A percentile compares a stretch with the other conserved stretches of the same genome.
These are phyloP conservation scores for Podospora pseudoanserina DNA, from an alignment of 495 filamentous ascomycete genomes.

Conservation along the genomic window DNA sequence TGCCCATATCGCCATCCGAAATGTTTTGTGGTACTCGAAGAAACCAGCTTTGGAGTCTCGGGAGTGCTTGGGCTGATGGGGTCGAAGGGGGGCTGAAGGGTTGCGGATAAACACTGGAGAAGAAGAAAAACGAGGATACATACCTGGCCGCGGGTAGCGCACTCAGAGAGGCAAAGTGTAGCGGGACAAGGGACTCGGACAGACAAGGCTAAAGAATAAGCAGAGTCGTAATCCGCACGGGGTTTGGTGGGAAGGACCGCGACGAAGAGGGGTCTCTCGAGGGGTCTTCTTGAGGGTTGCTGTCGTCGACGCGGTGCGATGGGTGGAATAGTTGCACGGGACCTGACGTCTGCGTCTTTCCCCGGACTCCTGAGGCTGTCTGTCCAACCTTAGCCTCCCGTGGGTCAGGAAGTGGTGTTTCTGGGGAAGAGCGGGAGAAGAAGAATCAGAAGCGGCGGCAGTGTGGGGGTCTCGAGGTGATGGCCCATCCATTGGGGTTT, in stretches of 20 bases:
- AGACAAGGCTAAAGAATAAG: conserved; percentile 4
- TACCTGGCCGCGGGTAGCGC: conserved; percentile 2
- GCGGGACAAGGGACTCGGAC: not conserved
- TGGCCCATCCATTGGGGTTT: conserved; percentile 19
- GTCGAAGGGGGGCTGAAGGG: not conserved
- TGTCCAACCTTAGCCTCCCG: conserved; percentile 30
- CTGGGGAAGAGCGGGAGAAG: conserved; percentile 30
- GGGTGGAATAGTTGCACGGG: conserved; percentile 18
- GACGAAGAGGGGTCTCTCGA: not conserved
- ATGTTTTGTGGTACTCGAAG: not conserved
- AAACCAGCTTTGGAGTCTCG: conserved; percentile 2
- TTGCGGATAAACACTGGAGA: not conserved
- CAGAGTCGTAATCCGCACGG: conserved; percentile 3
- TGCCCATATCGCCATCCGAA: conserved; percentile 6
- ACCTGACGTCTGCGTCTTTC: conserved; percentile 14
- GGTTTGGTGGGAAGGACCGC: conserved; percentile 3
- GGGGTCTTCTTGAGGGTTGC: not conserved
- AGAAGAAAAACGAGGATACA: not conserved
- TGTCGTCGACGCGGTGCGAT: not conserved
- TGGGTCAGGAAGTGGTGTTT: conserved; percentile 23
- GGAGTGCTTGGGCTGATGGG: not conserved
- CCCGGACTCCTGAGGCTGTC: conserved; percentile 14
- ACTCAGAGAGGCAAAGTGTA: not conserved
- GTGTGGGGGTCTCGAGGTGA: conserved; percentile 33
- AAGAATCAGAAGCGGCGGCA: conserved; percentile 24